Evolutionary conservation across 805 yeast genomes (phyloP).

Genomic region (Pichia occidentalis): DNA sequence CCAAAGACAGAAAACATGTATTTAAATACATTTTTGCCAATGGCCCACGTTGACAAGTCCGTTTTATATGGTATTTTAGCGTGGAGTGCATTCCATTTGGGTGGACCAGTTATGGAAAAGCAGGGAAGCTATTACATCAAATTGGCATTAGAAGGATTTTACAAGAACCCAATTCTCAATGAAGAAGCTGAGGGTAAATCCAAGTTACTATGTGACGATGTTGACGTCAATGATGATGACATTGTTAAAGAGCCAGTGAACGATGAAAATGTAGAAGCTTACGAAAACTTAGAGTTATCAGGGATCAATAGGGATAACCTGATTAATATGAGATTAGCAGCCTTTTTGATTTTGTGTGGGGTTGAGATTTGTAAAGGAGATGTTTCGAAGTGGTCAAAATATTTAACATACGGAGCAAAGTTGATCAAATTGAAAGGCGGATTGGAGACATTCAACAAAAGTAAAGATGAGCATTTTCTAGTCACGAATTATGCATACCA

Average conservation of each 20-base stretch:
- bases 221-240: slow-evolving; percentile 25
- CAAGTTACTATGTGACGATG: slow-evolving; percentile 22
- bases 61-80: slow-evolving; percentile 47
- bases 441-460: slow-evolving; percentile 40
- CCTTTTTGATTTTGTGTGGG: slow-evolving; percentile 62
- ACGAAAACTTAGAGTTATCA: slow-evolving; percentile 10
- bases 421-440: slow-evolving; percentile 61
- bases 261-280: slow-evolving; percentile 9
- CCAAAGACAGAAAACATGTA: slow-evolving; percentile 46
- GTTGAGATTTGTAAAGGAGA: slow-evolving; percentile 83
- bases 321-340: slow-evolving; percentile 48
- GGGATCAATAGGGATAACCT: slow-evolving; percentile 27
- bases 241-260: slow-evolving; percentile 13
- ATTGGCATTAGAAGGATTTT: slow-evolving; percentile 39
- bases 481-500: slow-evolving; percentile 76
- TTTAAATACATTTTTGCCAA: slow-evolving; percentile 46
- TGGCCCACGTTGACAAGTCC: slow-evolving; percentile 46
- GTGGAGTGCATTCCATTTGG: slow-evolving; percentile 51
- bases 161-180: slow-evolving; percentile 25
- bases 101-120: slow-evolving; percentile 35
- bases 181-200: slow-evolving; percentile 18
- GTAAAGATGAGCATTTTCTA: slow-evolving; percentile 63
- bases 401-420: slow-evolving; percentile 59
- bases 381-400: slow-evolving; percentile 65
- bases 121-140: slow-evolving; percentile 46